A percentile compares a stretch with the other conserved stretches of the same genome.
phyloP scores from a whole-genome alignment of 2,329 filamentous ascomycete genomes.

The Alternaria dauci region DNA sequence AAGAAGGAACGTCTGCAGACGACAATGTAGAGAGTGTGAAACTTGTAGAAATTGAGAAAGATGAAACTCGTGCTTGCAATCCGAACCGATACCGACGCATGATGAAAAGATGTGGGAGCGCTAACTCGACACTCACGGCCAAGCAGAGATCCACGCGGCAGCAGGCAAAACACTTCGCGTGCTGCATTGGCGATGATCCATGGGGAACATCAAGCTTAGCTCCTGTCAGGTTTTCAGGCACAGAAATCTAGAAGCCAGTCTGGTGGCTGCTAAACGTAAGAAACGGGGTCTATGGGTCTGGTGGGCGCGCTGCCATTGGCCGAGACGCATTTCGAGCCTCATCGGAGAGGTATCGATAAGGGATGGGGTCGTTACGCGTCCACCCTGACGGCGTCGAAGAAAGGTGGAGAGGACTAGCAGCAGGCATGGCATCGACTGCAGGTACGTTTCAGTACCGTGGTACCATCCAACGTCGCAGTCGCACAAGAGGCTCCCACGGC shows the following conservation, averaged over 20 bases:
- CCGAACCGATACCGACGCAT: slow-evolving; percentile 26
- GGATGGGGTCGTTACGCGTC: slow-evolving; percentile 45
- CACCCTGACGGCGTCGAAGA: slow-evolving; percentile 38
- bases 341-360: slow-evolving; percentile 28
- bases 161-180: slow-evolving; percentile 32
- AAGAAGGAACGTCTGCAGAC: slow-evolving; percentile 31
- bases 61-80: slow-evolving; percentile 28
- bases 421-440: slow-evolving; percentile 25
- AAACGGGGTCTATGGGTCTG: slow-evolving; percentile 20
- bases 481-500: slow-evolving; percentile 4
- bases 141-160: slow-evolving; percentile 26
- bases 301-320: slow-evolving; percentile 32
- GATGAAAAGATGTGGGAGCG: slow-evolving; percentile 30
- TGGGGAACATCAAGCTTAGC: slow-evolving; percentile 15
- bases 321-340: slow-evolving; percentile 15
- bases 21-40: slow-evolving; percentile 23
- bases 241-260: slow-evolving; percentile 16
- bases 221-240: slow-evolving; percentile 17
- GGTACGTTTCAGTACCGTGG: slow-evolving; percentile 34
- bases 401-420: slow-evolving; percentile 39
- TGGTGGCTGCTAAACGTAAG: slow-evolving; percentile 22
- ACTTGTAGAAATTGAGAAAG: slow-evolving; percentile 33
- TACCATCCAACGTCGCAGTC: slow-evolving; percentile 7
- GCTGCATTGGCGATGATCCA: slow-evolving; percentile 19
- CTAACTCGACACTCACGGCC: slow-evolving; percentile 26